Conservation (phyloP, 2,329 filamentous ascomycete species). For the Colletotrichum navitas region DNA sequence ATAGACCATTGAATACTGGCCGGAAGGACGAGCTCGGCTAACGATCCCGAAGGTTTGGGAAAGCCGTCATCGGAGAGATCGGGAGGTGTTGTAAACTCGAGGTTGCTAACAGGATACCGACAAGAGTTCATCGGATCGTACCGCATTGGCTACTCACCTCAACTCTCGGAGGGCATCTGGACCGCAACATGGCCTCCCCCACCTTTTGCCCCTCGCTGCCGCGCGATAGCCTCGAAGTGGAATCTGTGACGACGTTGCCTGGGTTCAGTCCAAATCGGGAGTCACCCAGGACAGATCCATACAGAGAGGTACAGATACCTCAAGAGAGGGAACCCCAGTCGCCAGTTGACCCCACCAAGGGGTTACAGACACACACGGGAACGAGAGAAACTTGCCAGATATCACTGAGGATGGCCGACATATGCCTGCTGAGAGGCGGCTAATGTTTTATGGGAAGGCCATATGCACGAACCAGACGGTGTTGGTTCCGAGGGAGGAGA, state of each 20-base stretch:
- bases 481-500: slow-evolving; percentile 8
- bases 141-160: slow-evolving; percentile 32
- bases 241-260: slow-evolving; percentile 30
- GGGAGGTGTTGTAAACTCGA: slow-evolving; percentile 36
- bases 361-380: slow-evolving; percentile 33
- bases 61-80: slow-evolving; percentile 38
- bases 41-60: slow-evolving; percentile 37
- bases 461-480: slow-evolving; percentile 22
- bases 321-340: slow-evolving; percentile 12
- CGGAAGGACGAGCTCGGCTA: slow-evolving; percentile 33
- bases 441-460: slow-evolving; percentile 23
- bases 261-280: slow-evolving; percentile 15
- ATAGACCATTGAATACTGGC: slow-evolving; percentile 35
- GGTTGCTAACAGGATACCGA: slow-evolving; percentile 39
- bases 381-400: slow-evolving; percentile 31
- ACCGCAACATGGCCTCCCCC: slow-evolving; percentile 27
- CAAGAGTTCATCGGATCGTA: slow-evolving; percentile 29
- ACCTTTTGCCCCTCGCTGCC: slow-evolving; percentile 38
- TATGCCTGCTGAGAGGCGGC: slow-evolving; percentile 17
- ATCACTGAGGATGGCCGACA: slow-evolving; percentile 14
- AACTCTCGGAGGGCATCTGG: slow-evolving; percentile 14
- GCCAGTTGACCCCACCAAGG: slow-evolving; percentile 24
- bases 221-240: slow-evolving; percentile 25
- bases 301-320: slow-evolving; percentile 38
- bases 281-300: slow-evolving; percentile 5